Percentiles rank a stretch among this genome's conserved stretches.
Conservation (phyloP, 1,139 yeast genomes). For the Debaryomycetaceae sp. region DNA sequence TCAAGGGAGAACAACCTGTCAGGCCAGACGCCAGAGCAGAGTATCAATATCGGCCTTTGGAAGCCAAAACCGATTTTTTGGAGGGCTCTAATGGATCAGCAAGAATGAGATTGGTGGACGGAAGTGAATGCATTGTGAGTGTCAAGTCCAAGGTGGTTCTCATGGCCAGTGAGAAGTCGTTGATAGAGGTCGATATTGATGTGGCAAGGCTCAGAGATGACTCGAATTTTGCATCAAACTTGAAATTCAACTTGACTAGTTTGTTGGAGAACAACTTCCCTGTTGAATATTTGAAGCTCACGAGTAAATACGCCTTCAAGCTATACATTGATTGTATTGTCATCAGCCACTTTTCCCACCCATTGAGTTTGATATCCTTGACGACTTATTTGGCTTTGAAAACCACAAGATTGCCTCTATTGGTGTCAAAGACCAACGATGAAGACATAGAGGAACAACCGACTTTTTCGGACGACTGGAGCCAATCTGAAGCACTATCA, state of each 20-base stretch:
- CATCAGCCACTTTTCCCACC: conserved; percentile 63
- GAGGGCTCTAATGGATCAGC: conserved; percentile 93
- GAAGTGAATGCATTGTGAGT: conserved; percentile 90
- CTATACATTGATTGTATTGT: conserved; percentile 76
- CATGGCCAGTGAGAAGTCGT: conserved; percentile 33
- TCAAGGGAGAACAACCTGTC: conserved; percentile 57
- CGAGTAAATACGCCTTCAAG: conserved; percentile 72
- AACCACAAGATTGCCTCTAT: conserved; percentile 71
- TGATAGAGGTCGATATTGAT: conserved; percentile 76
- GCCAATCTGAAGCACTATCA: conserved; percentile 47
- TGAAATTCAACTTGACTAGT: conserved; percentile 49
- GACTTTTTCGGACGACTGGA: conserved; percentile 87
- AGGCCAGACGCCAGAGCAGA: conserved; percentile 80
- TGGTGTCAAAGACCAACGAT: conserved; percentile 59
- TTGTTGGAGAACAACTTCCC: conserved; percentile 51
- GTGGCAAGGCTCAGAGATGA: conserved; percentile 70
- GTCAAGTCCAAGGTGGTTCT: conserved; percentile 82
- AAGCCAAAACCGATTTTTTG: conserved; percentile 74
- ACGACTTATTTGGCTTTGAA: conserved; percentile 77
- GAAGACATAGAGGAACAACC: conserved; percentile 79
- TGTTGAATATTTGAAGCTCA: conserved; percentile 50
- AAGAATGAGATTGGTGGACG: conserved; percentile 78
- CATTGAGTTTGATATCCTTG: conserved; percentile 73
- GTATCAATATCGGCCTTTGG: conserved; percentile 79
- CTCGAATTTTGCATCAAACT: conserved; percentile 56